These are phyloP conservation scores for Pisolithus microcarpus DNA, from an alignment of 768 basidiomycete genomes.

Conservation along the genomic window DNA sequence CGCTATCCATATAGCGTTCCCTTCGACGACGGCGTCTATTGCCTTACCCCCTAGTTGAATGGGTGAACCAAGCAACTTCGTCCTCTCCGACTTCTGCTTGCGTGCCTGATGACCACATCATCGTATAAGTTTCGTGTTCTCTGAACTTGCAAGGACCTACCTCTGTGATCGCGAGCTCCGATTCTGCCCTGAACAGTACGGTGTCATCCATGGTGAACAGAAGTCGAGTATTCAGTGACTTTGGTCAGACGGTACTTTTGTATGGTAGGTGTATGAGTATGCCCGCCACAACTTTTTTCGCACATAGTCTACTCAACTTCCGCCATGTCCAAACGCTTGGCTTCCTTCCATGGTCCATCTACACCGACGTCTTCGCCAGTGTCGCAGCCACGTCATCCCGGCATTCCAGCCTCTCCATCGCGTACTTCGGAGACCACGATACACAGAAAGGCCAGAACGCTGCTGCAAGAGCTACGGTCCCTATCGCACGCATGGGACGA, in stretches of 20 bases:
- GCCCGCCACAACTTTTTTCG: too few species aligned
- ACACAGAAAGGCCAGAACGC: conserved; percentile 68
- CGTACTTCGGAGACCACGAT: conserved; percentile 58
- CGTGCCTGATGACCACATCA: conserved; percentile 43
- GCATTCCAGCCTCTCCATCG: conserved; percentile 38
- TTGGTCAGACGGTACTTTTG: too few species aligned
- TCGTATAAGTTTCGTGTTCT: neutral
- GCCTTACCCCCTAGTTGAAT: conserved; percentile 72
- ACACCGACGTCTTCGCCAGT: conserved; percentile 66
- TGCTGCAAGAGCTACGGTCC: conserved; percentile 59
- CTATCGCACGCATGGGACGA: conserved; percentile 77
- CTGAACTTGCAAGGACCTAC: conserved; percentile 5
- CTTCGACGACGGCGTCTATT: conserved; percentile 59
- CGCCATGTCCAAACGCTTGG: conserved; percentile 49
- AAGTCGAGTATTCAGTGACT: neutral
- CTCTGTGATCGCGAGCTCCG: conserved; percentile 27
- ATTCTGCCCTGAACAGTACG: conserved; percentile 24
- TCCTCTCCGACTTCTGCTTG: conserved; percentile 61
- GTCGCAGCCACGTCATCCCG: conserved; percentile 31
- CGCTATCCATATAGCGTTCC: conserved; percentile 74
- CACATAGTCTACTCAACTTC: too few species aligned
- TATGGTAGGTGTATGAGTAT: too few species aligned
- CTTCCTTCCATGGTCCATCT: conserved; percentile 76
- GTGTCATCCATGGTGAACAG: conserved; percentile 19
- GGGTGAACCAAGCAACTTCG: conserved; percentile 69